Conservation (phyloP, 345 rosid genomes). For the Eucalyptus cladocalyx region DNA sequence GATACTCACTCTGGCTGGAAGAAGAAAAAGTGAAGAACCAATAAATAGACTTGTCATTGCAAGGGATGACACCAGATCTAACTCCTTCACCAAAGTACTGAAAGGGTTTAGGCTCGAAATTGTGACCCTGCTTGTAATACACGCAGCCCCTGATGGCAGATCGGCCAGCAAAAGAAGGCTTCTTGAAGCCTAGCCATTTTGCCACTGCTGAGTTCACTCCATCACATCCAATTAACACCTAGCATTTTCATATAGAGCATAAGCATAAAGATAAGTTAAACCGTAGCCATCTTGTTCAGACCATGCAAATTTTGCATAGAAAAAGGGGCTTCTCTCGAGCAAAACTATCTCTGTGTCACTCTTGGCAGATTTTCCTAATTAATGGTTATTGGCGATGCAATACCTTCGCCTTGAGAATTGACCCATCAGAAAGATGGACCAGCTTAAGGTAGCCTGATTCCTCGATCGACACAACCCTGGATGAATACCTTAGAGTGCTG, state of each 20-base stretch:
- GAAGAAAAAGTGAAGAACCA: background rate
- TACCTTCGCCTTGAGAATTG: slow-evolving; percentile 55
- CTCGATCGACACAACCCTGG: slow-evolving; percentile 49
- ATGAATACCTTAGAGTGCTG: slow-evolving; percentile 49
- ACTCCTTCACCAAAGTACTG: slow-evolving; percentile 30
- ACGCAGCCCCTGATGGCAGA: slow-evolving; percentile 31
- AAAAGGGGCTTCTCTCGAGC: background rate
- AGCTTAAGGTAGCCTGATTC: slow-evolving; percentile 39
- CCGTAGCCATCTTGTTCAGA: background rate
- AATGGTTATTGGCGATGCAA: background rate
- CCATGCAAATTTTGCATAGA: background rate
- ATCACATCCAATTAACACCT: slow-evolving; percentile 67
- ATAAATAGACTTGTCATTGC: slow-evolving; percentile 10
- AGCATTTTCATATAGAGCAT: background rate
- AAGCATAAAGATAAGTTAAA: background rate
- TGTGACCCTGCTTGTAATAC: slow-evolving; percentile 19
- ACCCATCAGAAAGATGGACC: slow-evolving; percentile 51
- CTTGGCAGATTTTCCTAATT: background rate
- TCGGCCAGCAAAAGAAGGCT: slow-evolving; percentile 15
- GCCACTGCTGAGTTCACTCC: slow-evolving; percentile 61
- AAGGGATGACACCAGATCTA: slow-evolving; percentile 37
- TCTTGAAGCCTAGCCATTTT: slow-evolving; percentile 54
- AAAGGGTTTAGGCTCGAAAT: slow-evolving; percentile 9
- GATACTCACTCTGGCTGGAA: background rate
- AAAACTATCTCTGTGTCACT: background rate